Evolutionary conservation across 2,329 filamentous ascomycete species (phyloP).

Genomic region (Davidsoniella australis): DNA sequence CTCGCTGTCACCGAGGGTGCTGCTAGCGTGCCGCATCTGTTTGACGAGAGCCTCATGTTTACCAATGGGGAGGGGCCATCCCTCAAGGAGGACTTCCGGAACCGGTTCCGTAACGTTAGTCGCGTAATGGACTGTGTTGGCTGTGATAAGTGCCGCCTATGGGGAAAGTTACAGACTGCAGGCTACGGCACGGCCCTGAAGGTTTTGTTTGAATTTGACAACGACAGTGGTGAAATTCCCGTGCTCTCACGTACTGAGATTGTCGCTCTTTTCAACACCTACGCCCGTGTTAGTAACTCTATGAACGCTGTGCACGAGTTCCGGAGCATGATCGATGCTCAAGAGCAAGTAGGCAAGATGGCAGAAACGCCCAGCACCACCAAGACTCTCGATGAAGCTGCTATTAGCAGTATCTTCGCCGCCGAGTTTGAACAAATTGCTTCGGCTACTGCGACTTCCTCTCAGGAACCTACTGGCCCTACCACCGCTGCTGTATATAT

Average conservation of each 20-base stretch:
- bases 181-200: conserved; percentile 92
- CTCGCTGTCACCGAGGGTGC: conserved; percentile 57
- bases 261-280: conserved; percentile 86
- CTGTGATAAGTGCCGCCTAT: conserved; percentile 94
- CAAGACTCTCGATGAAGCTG: conserved; percentile 15
- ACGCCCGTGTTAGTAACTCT: conserved; percentile 71
- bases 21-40: conserved; percentile 58
- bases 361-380: conserved; percentile 14
- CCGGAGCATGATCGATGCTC: conserved; percentile 30
- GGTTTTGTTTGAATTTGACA: conserved; percentile 85
- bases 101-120: conserved; percentile 91
- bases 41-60: conserved; percentile 94
- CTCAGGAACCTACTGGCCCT: background rate
- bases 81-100: conserved; percentile 92
- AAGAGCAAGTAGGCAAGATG: conserved; percentile 17
- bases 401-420: background rate
- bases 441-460: too few relatives aligned
- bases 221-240: conserved; percentile 45
- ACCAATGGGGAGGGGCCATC: conserved; percentile 56
- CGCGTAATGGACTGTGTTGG: conserved; percentile 97
- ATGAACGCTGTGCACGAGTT: conserved; percentile 62
- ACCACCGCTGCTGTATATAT: background rate
- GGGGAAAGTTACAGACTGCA: conserved; percentile 91
- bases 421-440: too few relatives aligned
- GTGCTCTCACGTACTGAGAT: conserved; percentile 75